phyloP scores from a whole-genome alignment of 495 filamentous ascomycete species.

The Penicillium soppii region DNA sequence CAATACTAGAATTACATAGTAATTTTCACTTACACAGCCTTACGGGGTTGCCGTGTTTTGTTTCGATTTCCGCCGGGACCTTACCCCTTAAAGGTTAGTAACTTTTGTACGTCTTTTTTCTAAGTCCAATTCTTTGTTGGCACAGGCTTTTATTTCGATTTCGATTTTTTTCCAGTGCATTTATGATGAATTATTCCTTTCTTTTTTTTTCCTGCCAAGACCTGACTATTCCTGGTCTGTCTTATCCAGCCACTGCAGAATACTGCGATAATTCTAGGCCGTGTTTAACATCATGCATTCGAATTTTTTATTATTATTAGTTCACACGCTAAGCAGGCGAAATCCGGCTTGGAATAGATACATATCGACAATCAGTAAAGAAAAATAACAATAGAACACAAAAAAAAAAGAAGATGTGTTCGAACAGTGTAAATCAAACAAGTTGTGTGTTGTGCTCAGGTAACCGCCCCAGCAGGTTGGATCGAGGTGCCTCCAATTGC shows the following conservation, averaged over 20 bases:
- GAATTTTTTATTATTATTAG: background rate
- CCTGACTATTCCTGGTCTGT: conserved; percentile 7
- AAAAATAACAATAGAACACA: too few species aligned
- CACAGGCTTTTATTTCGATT: conserved; percentile 2
- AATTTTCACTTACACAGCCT: background rate
- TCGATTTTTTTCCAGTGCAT: background rate
- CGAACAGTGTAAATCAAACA: background rate
- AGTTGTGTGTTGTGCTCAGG: background rate
- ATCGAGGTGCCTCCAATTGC: conserved; percentile 6
- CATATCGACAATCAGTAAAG: background rate
- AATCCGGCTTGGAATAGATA: background rate
- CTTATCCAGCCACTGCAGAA: conserved; percentile 7
- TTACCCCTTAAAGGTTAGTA: background rate
- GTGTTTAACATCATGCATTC: conserved; percentile 9
- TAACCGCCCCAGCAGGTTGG: background rate
- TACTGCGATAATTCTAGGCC: conserved; percentile 1
- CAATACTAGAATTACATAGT: background rate
- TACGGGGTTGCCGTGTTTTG: background rate
- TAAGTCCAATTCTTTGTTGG: background rate
- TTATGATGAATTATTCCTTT: too few species aligned
- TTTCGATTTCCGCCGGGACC: background rate
- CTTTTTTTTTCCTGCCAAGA: conserved; percentile 1
- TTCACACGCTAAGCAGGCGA: background rate
- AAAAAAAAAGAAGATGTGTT: background rate
- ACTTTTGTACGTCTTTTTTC: background rate